Evolutionary conservation across 192 early-diverging fungal species (phyloP), one percentile per base, ranked within the genome.

Genomic region (Physocladia obscura): DNA sequence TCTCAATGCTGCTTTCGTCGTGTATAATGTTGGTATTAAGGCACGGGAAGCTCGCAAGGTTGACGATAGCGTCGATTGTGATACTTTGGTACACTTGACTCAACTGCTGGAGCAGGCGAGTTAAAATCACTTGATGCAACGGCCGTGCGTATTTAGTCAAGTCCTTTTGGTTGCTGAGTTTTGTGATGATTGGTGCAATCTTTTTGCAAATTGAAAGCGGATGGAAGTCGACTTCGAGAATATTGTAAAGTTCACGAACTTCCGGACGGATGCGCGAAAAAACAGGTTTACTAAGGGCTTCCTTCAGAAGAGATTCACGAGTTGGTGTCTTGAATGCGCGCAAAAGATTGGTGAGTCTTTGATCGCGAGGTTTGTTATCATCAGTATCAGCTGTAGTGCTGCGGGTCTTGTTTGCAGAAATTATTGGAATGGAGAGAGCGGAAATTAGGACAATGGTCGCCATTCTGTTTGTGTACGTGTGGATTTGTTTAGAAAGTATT

Each of bases 41-140:
- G 29, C 82, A 85, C 19, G 92, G 90, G 88, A 99, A 96, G 30
- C 88, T 83, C 22, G 93, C 91, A 38, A 99, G 82, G 30, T 92
- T 79, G 36, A 95, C 84, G 47, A 99, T 88, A 82, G 92, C 90
- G 67, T 96, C 95, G 35, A 99, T 89, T 84, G 95, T 92, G 77
- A 99, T 89, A 68, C 91, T 91, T 49, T 94, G 93, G 87, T 99
- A 99, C 52, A 99, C 95, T 84, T 98, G 94, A 49, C 96, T 97
- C 32, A 77, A 74, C 67, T 94, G 95, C 81, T 99, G 96, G 74
- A 99, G 82, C 35, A 99, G 85, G 11, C 95, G 92, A n/a, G 97
- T 98, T 57, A 98, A 81, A 61, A 98, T 92, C 48, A 98, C 96
- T 69, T 94, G 88, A 81, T 96, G 94, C 72, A 99, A 87, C 56